A percentile compares a stretch with the other conserved stretches of the same genome.
phyloP scores from a whole-genome alignment of 139 green algal genomes.

The Volvox reticuliferus region DNA sequence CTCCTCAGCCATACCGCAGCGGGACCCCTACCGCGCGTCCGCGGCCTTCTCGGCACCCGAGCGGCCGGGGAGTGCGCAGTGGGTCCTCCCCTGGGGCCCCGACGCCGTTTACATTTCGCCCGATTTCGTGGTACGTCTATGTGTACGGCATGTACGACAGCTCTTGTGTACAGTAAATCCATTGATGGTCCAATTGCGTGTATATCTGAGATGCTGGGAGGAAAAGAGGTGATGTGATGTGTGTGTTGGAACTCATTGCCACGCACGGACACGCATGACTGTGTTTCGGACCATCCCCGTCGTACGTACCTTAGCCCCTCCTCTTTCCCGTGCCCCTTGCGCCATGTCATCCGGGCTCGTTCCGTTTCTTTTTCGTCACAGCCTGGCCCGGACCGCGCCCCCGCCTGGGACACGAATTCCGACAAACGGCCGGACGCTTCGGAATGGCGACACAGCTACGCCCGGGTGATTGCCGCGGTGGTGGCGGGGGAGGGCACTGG shows the following conservation, averaged over 20 bases:
- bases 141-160: background rate
- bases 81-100: background rate
- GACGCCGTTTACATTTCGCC: slow-evolving; percentile 21
- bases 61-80: background rate
- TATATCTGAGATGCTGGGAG: too few relatives aligned
- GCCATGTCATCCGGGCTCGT: too few relatives aligned
- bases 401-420: background rate
- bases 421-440: background rate
- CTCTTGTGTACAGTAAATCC: too few relatives aligned
- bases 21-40: slow-evolving; percentile 28
- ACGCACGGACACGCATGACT: too few relatives aligned
- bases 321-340: too few relatives aligned
- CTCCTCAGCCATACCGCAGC: background rate
- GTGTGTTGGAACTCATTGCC: too few relatives aligned
- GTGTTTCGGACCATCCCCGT: too few relatives aligned
- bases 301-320: too few relatives aligned
- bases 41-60: background rate
- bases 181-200: too few relatives aligned
- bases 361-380: background rate
- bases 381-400: background rate
- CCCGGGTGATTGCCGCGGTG: background rate
- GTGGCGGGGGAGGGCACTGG: background rate
- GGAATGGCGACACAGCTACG: slow-evolving; percentile 17
- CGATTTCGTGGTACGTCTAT: background rate
- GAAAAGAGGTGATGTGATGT: too few relatives aligned